Evolutionary conservation across 2,329 filamentous ascomycete species (phyloP).

Genomic region (Gliomastix tumulicola): DNA sequence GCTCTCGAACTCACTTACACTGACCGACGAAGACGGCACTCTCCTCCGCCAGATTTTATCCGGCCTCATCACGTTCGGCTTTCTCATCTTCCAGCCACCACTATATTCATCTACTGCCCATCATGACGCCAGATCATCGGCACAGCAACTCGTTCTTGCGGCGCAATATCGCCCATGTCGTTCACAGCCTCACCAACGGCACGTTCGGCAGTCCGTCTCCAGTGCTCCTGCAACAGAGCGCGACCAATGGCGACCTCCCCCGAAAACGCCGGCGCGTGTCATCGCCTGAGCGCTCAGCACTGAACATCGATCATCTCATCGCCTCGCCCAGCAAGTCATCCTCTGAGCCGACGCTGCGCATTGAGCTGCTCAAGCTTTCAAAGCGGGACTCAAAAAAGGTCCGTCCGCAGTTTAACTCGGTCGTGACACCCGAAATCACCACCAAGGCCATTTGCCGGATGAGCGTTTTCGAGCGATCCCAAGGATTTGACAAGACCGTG

Average conservation of each 20-base stretch:
- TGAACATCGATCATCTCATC: slow-evolving; percentile 23
- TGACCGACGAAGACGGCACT: too few species aligned
- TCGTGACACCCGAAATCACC: slow-evolving; percentile 19
- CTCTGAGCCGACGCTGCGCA: slow-evolving; percentile 35
- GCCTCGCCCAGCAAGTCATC: slow-evolving; percentile 19
- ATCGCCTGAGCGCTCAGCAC: slow-evolving; percentile 21
- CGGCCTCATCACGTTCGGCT: too few species aligned
- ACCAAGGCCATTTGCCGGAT: slow-evolving; percentile 28
- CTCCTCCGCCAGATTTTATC: too few species aligned
- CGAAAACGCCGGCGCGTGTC: slow-evolving; percentile 44
- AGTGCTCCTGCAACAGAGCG: background rate
- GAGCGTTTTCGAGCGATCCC: slow-evolving; percentile 24
- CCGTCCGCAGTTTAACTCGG: slow-evolving; percentile 15
- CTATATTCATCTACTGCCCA: slow-evolving; percentile 9
- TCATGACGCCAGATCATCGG: slow-evolving; percentile 13
- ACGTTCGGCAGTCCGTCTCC: background rate
- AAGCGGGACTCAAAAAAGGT: slow-evolving; percentile 38
- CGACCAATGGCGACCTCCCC: slow-evolving; percentile 12
- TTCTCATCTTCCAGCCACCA: too few species aligned
- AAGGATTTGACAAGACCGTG: slow-evolving; percentile 32
- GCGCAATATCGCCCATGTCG: slow-evolving; percentile 1
- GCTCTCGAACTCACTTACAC: too few species aligned
- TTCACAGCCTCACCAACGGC: background rate
- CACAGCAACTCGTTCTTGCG: slow-evolving; percentile 1
- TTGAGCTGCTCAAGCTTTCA: slow-evolving; percentile 45